phyloP scores from a whole-genome alignment of 2,329 filamentous ascomycete genomes.

The Ophiostoma triangulosporum region DNA sequence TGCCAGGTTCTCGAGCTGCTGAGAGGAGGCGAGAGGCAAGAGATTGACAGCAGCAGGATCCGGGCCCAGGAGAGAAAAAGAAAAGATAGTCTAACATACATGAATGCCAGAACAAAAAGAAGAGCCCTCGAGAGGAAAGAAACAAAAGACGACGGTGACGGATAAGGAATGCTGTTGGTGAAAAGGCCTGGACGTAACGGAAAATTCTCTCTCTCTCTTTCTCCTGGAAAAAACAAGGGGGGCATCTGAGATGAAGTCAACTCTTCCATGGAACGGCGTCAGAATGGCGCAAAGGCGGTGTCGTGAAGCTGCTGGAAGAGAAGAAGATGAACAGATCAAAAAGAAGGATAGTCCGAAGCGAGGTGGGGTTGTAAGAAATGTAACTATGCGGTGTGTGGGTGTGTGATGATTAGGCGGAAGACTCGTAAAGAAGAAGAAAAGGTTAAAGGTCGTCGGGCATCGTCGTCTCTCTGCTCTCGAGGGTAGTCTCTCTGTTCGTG shows the following conservation, averaged over 20 bases:
- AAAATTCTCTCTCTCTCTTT: constrained; percentile 3
- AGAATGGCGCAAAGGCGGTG: constrained; percentile 11
- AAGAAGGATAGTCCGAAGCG: constrained; percentile 6
- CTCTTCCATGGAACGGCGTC: constrained; percentile 22
- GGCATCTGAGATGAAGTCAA: not conserved
- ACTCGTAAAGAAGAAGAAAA: not conserved
- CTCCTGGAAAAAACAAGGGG: constrained; percentile 1
- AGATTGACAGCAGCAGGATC: not conserved
- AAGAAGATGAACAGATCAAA: not conserved
- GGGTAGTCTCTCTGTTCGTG: constrained; percentile 5
- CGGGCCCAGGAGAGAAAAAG: constrained; percentile 2
- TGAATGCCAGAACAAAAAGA: constrained; percentile 1
- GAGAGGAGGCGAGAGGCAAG: not conserved
- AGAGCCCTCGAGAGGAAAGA: constrained; percentile 3
- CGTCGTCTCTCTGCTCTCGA: constrained; percentile 10
- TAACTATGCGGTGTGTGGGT: not conserved
- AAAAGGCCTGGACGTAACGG: constrained; percentile 2
- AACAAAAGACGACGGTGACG: constrained; percentile 2
- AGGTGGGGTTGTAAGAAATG: not conserved
- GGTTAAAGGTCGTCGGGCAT: constrained; percentile 1
- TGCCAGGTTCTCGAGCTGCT: not conserved
- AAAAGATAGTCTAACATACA: constrained; percentile 4
- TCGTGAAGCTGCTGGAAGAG: not conserved
- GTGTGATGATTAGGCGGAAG: not conserved
- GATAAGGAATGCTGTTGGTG: not conserved